Evolutionary conservation across 306 rosid species (phyloP).

Genomic region (Notholithocarpus densiflorus): DNA sequence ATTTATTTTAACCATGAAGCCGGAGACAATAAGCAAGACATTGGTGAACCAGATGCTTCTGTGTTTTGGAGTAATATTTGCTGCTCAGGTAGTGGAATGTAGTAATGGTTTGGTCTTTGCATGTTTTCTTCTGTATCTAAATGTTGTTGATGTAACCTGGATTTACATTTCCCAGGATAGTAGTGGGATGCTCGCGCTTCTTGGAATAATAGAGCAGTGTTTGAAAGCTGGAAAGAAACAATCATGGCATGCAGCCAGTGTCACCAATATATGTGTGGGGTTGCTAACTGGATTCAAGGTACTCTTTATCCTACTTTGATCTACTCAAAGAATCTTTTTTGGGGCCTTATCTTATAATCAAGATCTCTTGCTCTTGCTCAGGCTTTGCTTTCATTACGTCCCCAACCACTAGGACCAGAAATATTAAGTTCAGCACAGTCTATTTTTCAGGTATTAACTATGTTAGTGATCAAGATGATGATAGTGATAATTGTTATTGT

Average conservation of each 20-base stretch:
- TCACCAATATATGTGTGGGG: conserved; percentile 90
- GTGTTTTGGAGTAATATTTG: conserved; percentile 82
- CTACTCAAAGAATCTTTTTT: conserved; percentile 7
- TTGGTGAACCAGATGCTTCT: conserved; percentile 99
- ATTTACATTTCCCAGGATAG: conserved; percentile 60
- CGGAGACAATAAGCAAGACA: conserved; percentile 87
- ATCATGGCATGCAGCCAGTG: conserved; percentile 75
- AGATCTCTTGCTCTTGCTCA: conserved; percentile 34
- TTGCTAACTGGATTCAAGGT: conserved; percentile 95
- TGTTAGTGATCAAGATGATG: background rate
- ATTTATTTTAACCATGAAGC: conserved; percentile 64
- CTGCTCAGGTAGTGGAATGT: conserved; percentile 71
- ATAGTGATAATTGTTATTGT: background rate
- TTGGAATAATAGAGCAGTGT: conserved; percentile 83
- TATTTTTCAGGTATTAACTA: conserved; percentile 68
- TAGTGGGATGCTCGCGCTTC: conserved; percentile 83
- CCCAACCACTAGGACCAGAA: conserved; percentile 68
- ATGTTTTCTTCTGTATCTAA: conserved; percentile 15
- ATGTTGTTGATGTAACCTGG: conserved; percentile 30
- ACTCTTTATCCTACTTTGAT: conserved; percentile 24
- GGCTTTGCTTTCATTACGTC: conserved; percentile 70
- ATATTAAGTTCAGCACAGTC: conserved; percentile 75
- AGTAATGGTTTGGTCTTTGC: conserved; percentile 5
- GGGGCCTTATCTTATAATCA: conserved; percentile 20
- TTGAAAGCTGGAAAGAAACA: conserved; percentile 92